Percentiles rank a stretch among this genome's conserved stretches.
phyloP scores from a whole-genome alignment of 2,329 filamentous ascomycete genomes.

The Aotearoamyces nothofagi region DNA sequence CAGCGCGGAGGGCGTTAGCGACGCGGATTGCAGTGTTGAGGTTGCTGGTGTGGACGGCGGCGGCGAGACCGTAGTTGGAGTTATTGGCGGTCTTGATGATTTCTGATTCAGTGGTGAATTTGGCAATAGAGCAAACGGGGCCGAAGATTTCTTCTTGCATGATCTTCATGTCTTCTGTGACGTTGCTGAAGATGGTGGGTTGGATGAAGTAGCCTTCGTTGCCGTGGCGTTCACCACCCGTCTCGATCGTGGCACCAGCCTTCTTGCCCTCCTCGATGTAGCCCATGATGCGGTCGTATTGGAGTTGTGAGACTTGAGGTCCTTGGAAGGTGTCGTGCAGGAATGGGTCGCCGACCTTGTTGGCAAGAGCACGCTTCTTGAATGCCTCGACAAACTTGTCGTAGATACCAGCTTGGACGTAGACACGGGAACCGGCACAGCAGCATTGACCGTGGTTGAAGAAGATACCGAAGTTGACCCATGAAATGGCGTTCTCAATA shows the following conservation, averaged over 20 bases:
- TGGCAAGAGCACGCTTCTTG: slow-evolving; percentile 46
- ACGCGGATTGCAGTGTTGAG: slow-evolving; percentile 55
- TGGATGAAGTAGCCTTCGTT: slow-evolving; percentile 57
- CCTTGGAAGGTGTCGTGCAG: slow-evolving; percentile 51
- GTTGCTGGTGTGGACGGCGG: slow-evolving; percentile 52
- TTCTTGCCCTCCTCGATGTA: slow-evolving; percentile 50
- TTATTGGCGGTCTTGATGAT: slow-evolving; percentile 47
- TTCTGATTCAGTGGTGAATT: slow-evolving; percentile 56
- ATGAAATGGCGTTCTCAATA: slow-evolving; percentile 45
- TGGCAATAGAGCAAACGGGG: slow-evolving; percentile 54
- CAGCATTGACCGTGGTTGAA: slow-evolving; percentile 27
- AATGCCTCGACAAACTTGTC: slow-evolving; percentile 53
- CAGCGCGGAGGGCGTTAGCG: slow-evolving; percentile 46
- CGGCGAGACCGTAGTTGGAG: slow-evolving; percentile 51
- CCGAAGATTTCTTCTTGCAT: slow-evolving; percentile 64
- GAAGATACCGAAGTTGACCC: slow-evolving; percentile 37
- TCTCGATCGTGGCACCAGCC: slow-evolving; percentile 46
- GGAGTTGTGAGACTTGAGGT: slow-evolving; percentile 52
- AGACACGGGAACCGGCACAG: slow-evolving; percentile 51
- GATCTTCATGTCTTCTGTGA: slow-evolving; percentile 59
- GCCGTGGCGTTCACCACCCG: slow-evolving; percentile 50
- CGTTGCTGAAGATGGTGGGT: slow-evolving; percentile 59
- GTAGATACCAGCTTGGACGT: slow-evolving; percentile 56
- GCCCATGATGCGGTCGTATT: slow-evolving; percentile 57
- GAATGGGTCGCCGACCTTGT: slow-evolving; percentile 56